Base-by-base conservation (phyloP, 805 yeast species). In the Wickerhamia fluorescens region DNA sequence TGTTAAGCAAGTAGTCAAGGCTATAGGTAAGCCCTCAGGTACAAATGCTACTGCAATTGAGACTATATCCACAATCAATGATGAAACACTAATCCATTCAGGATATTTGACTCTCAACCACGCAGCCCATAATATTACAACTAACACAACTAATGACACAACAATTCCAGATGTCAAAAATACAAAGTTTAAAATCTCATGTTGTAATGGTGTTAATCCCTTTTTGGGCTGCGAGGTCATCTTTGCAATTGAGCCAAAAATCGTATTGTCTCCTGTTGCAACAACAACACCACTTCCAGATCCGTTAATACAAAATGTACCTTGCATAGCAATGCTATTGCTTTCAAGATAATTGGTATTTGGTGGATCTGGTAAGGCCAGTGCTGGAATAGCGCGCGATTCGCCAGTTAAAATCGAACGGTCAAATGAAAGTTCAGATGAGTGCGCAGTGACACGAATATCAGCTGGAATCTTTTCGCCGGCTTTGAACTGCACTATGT, bases 11-110 rank as follows among this genome's bases (percentile, higher is more conserved):
- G 61, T 70, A 41, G 68, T 71, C 54, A 49, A 65, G 29, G 71
- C 76, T 52, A 55, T 69, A 33, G 61, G 78, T 18, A 66, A 50
- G 23, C 74, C 73, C 41, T 69, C 73, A 5, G 75, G 74, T 26
- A 70, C 64, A 33, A 69, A 68, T 1, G 75, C 61, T 23, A 69
- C 71, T 2, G 66, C 58, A 24, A 69, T 53, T 3, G 68, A 61
- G 28, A 68, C 69, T 25, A 61, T 33, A 36, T 66, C 69, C 15
- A 66, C 56, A 23, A 64, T 60, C 33, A 68, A 48, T 8, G 55
- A 42, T 3, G 68, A 53, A 7, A 56, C 64, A 25, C 47, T 40
- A 27, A 68, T 64, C 68, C 68, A 66, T 24, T 45, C 56, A 7
- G 60, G 63, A 33, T 63, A 58, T 9, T 35, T 34, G 20, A 52